These are phyloP conservation scores for Pseudogymnoascus sp. DNA, from an alignment of 2,329 filamentous ascomycete genomes.

Conservation along the genomic window DNA sequence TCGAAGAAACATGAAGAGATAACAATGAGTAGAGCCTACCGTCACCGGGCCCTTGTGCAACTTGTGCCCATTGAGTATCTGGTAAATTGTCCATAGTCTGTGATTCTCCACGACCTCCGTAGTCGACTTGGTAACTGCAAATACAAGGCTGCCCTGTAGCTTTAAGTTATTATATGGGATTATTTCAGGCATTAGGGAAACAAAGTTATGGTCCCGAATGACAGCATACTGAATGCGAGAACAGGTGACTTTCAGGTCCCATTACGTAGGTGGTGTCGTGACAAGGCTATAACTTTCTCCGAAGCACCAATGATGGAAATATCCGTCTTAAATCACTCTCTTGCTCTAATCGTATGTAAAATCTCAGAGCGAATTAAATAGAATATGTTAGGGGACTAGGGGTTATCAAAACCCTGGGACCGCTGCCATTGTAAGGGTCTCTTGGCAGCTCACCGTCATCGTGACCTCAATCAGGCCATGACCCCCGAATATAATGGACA, in stretches of 20 bases:
- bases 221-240: neutral
- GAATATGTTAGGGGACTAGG: neutral
- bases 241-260: neutral
- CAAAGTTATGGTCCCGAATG: neutral
- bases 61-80: neutral
- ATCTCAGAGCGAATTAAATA: neutral
- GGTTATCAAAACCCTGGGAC: neutral
- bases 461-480: neutral
- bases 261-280: conserved; percentile 1
- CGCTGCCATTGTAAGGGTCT: neutral
- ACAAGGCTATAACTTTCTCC: neutral
- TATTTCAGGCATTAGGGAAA: neutral
- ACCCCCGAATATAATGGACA: neutral
- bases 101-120: neutral
- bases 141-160: neutral
- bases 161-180: neutral
- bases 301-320: neutral
- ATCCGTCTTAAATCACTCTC: neutral
- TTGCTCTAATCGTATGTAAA: neutral
- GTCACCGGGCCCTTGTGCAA: neutral
- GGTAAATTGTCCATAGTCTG: conserved; percentile 5
- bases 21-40: neutral
- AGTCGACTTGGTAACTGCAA: neutral
- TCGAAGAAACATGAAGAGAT: no score
- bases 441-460: neutral